Evolutionary conservation across 2,329 filamentous ascomycete species (phyloP).

Genomic region (Cordyceps farinosa): DNA sequence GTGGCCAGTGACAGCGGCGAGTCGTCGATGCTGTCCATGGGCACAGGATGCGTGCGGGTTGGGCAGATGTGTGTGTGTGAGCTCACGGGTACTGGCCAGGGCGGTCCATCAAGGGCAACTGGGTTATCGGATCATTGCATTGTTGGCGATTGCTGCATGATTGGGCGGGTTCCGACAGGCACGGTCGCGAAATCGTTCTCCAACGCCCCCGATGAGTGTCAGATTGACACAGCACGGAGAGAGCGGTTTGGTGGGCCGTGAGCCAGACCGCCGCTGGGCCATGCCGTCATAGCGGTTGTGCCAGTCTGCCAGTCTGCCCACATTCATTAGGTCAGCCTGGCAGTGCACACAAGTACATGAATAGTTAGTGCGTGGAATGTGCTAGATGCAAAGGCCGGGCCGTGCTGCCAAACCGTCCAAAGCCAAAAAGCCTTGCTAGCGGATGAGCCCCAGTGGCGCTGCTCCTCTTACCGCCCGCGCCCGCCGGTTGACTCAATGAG

Average conservation of each 20-base stretch:
- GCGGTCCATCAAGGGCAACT: background rate
- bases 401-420: background rate
- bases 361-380: conserved; percentile 2
- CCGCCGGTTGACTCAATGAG: conserved; percentile 38
- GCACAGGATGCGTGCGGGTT: background rate
- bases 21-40: conserved; percentile 15
- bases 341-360: background rate
- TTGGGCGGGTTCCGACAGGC: no score
- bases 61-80: background rate
- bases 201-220: background rate
- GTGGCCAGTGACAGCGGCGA: conserved; percentile 9
- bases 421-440: background rate
- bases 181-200: background rate
- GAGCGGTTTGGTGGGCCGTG: background rate
- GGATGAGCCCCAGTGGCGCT: conserved; percentile 24
- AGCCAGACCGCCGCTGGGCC: background rate
- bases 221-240: background rate
- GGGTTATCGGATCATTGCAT: background rate
- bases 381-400: conserved; percentile 4
- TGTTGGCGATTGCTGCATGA: background rate
- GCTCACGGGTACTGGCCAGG: background rate
- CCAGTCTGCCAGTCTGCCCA: background rate
- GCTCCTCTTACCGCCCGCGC: conserved; percentile 14
- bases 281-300: conserved; percentile 15
- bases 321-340: no score